Percentiles rank a stretch among this genome's conserved stretches.
Conservation (phyloP, 2,329 filamentous ascomycete genomes). For the Tolypocladium guangdongense region DNA sequence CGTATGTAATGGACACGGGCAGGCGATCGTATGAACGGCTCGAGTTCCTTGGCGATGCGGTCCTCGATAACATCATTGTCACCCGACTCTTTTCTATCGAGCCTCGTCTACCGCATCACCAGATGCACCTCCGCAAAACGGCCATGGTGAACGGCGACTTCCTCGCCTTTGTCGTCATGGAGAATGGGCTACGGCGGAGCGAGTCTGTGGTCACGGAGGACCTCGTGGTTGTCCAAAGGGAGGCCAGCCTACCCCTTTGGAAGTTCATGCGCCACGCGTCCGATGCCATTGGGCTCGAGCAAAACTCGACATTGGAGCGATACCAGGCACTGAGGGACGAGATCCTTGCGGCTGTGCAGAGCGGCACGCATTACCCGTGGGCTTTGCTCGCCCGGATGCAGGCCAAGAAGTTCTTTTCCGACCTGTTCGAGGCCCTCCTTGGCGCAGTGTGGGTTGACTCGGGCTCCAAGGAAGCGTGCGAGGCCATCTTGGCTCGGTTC, state of each 20-base stretch:
- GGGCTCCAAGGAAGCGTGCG: conserved; percentile 49
- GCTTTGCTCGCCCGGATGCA: conserved; percentile 51
- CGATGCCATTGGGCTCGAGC: conserved; percentile 32
- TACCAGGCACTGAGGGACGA: conserved; percentile 35
- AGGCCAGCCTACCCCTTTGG: conserved; percentile 42
- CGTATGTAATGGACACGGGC: conserved; percentile 34
- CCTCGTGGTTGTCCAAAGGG: conserved; percentile 8
- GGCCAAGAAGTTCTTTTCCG: conserved; percentile 69
- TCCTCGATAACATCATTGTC: conserved; percentile 71
- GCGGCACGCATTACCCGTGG: conserved; percentile 62
- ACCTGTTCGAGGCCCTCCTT: conserved; percentile 70
- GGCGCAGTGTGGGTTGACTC: conserved; percentile 80
- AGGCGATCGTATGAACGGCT: conserved; percentile 52
- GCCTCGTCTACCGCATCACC: conserved; percentile 31
- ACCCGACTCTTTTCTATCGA: conserved; percentile 40
- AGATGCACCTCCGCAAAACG: conserved; percentile 69
- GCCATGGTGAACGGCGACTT: conserved; percentile 73
- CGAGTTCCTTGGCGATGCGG: conserved; percentile 78
- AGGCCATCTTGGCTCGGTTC: conserved; percentile 46
- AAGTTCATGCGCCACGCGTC: conserved; percentile 55
- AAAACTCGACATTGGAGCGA: conserved; percentile 30
- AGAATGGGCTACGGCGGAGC: conserved; percentile 12
- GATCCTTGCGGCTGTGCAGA: conserved; percentile 39
- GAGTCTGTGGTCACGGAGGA: conserved; percentile 10
- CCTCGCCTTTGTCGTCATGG: conserved; percentile 65